A percentile compares a stretch with the other conserved stretches of the same genome.
These are phyloP conservation scores for Dendrobium chrysotoxum DNA, from an alignment of 106 monocot species.

Conservation along the genomic window DNA sequence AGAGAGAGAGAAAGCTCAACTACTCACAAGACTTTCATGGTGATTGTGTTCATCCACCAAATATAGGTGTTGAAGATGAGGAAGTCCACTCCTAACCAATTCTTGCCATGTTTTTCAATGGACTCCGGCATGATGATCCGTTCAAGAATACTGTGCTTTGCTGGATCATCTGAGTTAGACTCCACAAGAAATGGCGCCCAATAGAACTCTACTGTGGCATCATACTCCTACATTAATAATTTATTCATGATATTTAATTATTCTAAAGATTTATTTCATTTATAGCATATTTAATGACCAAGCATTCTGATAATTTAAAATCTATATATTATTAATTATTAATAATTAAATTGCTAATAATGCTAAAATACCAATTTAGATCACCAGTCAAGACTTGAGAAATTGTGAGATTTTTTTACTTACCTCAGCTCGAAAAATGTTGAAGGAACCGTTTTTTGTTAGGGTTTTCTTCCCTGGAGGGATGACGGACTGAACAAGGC, in stretches of 20 bases:
- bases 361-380: no score
- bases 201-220: constrained; percentile 94
- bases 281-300: no score
- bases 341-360: no score
- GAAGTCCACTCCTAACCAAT: constrained; percentile 72
- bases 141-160: constrained; percentile 60
- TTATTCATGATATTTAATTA: no score
- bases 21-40: constrained; percentile 67
- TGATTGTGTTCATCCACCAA: constrained; percentile 80
- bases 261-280: no score
- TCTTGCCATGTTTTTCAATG: constrained; percentile 39
- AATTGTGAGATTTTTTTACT: no score
- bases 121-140: constrained; percentile 69
- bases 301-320: no score
- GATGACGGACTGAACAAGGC: constrained; percentile 65
- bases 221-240: constrained; percentile 43
- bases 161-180: constrained; percentile 85
- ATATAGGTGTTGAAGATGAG: constrained; percentile 89
- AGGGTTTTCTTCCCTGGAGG: constrained; percentile 65
- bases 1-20: no score
- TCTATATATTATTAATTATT: no score
- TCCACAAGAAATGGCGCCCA: constrained; percentile 98
- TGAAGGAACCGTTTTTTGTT: constrained; percentile 45
- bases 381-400: no score
- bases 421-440: constrained; percentile 57